These are phyloP conservation scores for Clonostachys rosea DNA, from an alignment of 2,329 filamentous ascomycete species.

Conservation along the genomic window DNA sequence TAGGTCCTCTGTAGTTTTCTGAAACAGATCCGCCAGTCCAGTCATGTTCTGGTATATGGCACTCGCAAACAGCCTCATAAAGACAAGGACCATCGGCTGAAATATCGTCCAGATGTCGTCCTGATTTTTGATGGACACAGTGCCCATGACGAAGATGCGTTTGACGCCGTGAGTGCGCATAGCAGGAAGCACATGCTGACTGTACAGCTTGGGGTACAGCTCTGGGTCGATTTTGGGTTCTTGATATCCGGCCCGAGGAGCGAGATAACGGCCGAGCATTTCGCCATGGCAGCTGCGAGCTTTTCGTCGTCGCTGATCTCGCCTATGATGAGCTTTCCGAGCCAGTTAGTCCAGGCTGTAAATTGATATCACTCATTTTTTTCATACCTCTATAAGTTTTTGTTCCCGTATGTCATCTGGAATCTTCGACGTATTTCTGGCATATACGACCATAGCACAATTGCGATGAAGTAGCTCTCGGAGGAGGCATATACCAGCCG, in stretches of 20 bases:
- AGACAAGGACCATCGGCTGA: background rate
- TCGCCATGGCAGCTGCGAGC: background rate
- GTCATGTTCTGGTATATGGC: slow-evolving; percentile 11
- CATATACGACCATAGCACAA: background rate
- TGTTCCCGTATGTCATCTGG: background rate
- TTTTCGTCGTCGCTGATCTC: background rate
- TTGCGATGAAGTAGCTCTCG: background rate
- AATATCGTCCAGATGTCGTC: slow-evolving; percentile 15
- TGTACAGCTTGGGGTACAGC: slow-evolving; percentile 8
- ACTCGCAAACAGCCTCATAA: slow-evolving; percentile 7
- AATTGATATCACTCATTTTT: too few relatives aligned
- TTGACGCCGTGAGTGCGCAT: slow-evolving; percentile 19
- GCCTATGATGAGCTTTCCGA: background rate
- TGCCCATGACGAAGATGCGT: slow-evolving; percentile 25
- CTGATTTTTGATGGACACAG: slow-evolving; percentile 14
- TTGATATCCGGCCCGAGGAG: background rate
- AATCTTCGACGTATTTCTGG: background rate
- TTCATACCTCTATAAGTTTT: background rate
- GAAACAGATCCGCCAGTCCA: slow-evolving; percentile 11
- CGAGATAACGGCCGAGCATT: background rate
- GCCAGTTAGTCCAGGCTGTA: too few relatives aligned
- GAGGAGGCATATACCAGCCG: slow-evolving; percentile 1
- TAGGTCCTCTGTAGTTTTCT: slow-evolving; percentile 9
- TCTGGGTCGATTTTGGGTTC: background rate
- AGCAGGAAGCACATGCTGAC: slow-evolving; percentile 8